Evolutionary conservation across 805 yeast species (phyloP), one percentile per base, ranked within the genome.

Genomic region (Yamadazyma tumulicola): DNA sequence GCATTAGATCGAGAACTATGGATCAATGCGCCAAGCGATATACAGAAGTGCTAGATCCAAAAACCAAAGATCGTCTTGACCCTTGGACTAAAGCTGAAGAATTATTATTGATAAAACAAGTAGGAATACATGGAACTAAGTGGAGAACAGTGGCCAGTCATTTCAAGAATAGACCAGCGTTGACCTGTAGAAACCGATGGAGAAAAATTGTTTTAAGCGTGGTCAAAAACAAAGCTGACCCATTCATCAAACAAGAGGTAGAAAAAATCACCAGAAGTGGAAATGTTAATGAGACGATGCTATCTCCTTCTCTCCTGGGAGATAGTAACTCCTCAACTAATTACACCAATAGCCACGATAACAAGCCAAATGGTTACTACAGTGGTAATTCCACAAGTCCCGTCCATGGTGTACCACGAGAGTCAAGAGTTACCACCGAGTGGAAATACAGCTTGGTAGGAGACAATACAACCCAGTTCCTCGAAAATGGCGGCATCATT

Each of bases 1-100:
- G 75, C 34, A 83, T 89, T 9, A 75, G 77, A 3, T 95, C 96
- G 4, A 69, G 97, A 52, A 89, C 95, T 0, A 96, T 88, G 51
- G 96, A 88, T 57, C 97, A 89, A 62, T 89, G 97, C 64, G 85
- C 95, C 2, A 89, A 89, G 52, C 65, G 97, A 48, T 89, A 85
- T 54, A 77, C 81, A 11, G 97, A 89, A 51, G 96, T 87, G 2
- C 57, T 89, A 39, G 93, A 86, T 48, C 96, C 97, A 5, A 69
- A 66, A 18, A 83, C 88, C 7, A 77, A 78, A 40, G 87, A 83
- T 45, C 61, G 96, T 36, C 65, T 87, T 29, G 72, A 86, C 46
- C 79, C 82, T 2, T 89, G 97, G 97, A 64, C 77, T 1, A 49
- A 69, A 19, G 85, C 77, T 7, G 96, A 89, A 54, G 97, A 89